Conservation (phyloP, 2,329 filamentous ascomycete species). For the Pseudogymnoascus sp. region DNA sequence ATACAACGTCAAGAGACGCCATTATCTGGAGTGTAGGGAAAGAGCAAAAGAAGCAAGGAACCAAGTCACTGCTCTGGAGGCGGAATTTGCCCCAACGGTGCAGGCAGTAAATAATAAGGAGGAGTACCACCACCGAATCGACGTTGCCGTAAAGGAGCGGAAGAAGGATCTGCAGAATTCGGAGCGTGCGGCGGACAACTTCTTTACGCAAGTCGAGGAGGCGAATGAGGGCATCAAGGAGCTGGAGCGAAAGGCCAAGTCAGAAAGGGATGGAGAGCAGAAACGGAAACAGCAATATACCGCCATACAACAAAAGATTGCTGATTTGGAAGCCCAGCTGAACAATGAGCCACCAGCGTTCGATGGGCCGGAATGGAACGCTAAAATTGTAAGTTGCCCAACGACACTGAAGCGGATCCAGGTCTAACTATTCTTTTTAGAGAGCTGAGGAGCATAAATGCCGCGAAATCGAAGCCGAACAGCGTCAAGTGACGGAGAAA, state of each 20-base stretch:
- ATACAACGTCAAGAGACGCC: conserved; percentile 48
- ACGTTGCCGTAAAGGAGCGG: conserved; percentile 46
- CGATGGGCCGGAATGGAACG: conserved; percentile 62
- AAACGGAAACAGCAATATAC: conserved; percentile 42
- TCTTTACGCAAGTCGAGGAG: conserved; percentile 32
- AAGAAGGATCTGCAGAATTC: conserved; percentile 44
- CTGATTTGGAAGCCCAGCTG: conserved; percentile 52
- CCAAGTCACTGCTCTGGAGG: conserved; percentile 52
- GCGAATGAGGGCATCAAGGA: conserved; percentile 31
- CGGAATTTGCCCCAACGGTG: conserved; percentile 58
- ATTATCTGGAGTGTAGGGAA: conserved; percentile 44
- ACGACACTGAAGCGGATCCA: not conserved
- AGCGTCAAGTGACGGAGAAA: conserved; percentile 21
- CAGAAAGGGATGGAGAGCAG: conserved; percentile 42
- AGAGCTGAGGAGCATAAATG: conserved; percentile 50
- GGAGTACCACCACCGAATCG: conserved; percentile 52
- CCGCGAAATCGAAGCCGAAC: conserved; percentile 41
- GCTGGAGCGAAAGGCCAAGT: conserved; percentile 34
- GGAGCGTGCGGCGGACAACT: conserved; percentile 44
- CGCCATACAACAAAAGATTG: conserved; percentile 48
- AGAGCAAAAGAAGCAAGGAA: conserved; percentile 45
- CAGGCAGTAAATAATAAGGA: conserved; percentile 62
- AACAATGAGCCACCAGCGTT: conserved; percentile 58
- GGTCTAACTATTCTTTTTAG: conserved; percentile 29
- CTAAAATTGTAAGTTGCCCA: conserved; percentile 52